These are phyloP conservation scores for Xylariaceae sp. DNA, from an alignment of 2,329 filamentous ascomycete species.

Conservation along the genomic window DNA sequence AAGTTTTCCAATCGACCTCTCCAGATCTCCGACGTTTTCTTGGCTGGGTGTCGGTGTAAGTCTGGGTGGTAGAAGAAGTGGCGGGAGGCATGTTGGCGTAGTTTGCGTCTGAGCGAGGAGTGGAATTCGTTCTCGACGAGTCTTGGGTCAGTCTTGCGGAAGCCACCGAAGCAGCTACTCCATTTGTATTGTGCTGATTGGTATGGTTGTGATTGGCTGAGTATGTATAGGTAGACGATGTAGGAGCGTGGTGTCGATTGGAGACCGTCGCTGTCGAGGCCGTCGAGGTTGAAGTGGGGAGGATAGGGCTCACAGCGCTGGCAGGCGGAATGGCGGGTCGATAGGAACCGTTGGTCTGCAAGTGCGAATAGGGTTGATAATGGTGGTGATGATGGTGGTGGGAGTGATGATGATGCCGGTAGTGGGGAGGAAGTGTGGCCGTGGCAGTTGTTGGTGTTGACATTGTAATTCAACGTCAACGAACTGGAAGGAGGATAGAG, in stretches of 20 bases:
- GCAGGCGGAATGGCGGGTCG: constrained; percentile 30
- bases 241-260: constrained; percentile 36
- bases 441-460: constrained; percentile 81
- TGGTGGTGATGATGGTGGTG: constrained; percentile 68
- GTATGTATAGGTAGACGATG: constrained; percentile 35
- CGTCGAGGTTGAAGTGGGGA: constrained; percentile 45
- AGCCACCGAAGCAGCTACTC: constrained; percentile 39
- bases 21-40: constrained; percentile 61
- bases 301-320: constrained; percentile 36
- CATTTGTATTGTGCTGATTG: constrained; percentile 39
- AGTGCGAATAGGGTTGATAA: constrained; percentile 33
- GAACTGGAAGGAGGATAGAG: constrained; percentile 1
- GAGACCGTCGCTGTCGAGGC: constrained; percentile 38
- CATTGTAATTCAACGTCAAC: constrained; percentile 53
- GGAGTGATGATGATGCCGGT: constrained; percentile 60
- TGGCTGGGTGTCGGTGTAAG: constrained; percentile 35
- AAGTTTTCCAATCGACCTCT: constrained; percentile 76
- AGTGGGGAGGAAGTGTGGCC: constrained; percentile 70
- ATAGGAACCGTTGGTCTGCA: constrained; percentile 40
- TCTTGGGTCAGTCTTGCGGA: constrained; percentile 34
- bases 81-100: constrained; percentile 41
- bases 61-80: constrained; percentile 32
- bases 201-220: constrained; percentile 27
- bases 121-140: constrained; percentile 38
- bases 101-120: constrained; percentile 39